phyloP scores from a whole-genome alignment of 2,329 filamentous ascomycete species.

The Cryphonectria japonica region DNA sequence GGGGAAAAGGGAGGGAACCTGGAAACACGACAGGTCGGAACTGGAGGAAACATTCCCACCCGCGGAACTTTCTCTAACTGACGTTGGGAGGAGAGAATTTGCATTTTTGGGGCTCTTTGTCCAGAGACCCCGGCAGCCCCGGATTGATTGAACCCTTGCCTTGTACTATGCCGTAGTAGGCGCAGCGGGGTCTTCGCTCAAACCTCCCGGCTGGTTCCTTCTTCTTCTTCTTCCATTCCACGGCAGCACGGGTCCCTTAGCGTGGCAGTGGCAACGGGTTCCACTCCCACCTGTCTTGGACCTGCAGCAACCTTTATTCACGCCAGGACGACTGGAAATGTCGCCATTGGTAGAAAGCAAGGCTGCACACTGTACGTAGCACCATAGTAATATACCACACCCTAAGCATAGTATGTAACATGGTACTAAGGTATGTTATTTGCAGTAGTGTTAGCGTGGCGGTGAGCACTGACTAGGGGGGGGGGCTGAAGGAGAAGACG shows the following conservation, averaged over 20 bases:
- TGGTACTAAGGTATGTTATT: neutral
- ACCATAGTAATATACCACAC: too few species aligned
- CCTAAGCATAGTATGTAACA: neutral
- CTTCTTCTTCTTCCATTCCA: neutral
- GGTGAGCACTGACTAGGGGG: neutral
- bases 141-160: conserved; percentile 4
- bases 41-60: neutral
- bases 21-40: neutral
- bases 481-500: neutral
- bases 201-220: neutral
- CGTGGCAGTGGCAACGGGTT: neutral
- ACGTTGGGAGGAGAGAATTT: neutral
- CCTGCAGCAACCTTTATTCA: conserved; percentile 2
- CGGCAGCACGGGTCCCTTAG: neutral
- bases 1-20: neutral
- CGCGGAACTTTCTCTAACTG: neutral
- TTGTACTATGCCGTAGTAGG: neutral
- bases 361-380: neutral
- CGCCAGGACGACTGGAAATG: conserved; percentile 14
- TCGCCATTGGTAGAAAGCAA: conserved; percentile 15
- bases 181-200: conserved; percentile 3
- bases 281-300: conserved; percentile 2
- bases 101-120: conserved; percentile 12
- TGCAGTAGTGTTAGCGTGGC: neutral
- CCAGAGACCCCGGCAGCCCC: conserved; percentile 16